Evolutionary conservation across 148 eudicot genomes (phyloP), one percentile per base, ranked within the genome.

Genomic region (Silene conica): DNA sequence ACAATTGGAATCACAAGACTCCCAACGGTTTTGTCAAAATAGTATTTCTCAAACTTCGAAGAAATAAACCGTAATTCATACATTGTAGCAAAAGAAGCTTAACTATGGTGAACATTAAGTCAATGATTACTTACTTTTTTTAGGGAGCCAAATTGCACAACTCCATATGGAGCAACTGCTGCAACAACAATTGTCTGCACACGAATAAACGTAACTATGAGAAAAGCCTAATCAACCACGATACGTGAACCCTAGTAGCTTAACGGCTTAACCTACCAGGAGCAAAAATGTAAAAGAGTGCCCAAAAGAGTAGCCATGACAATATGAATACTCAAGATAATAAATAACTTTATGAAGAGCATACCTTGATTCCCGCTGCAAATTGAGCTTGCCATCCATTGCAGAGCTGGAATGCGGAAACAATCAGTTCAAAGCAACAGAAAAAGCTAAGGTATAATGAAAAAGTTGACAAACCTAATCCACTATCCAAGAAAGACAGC

Each of bases 351-450:
- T 20, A 45, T 57, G 41, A 56, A 41, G 64, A 74, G 72, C 63
- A 78, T 78, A 93, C 98, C 98, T 82, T 84, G 60, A 89, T 82
- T 59, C 97, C 98, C 79, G 98, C 92, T 66, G 83, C 83, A 82
- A 91, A 89, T 78, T 93, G 98, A 62, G 82, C 80, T 77, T 87
- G 88, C 95, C 91, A 89, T 54, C 85, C 93, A 76, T 82, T 90
- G 77, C 43, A 83, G 62, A 85, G 74, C 98, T 93, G 89, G 31
- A 78, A 74, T 71, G n/a, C 60, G 72, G 56, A 77, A 77, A 77
- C 66, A 70, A 45, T 67, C 66, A 66, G 46, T 62, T 55, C 15
- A 25, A 62, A 80, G 14, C 55, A 50, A 50, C 52, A 38, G 18
- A 54, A 8, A 38, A 52, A 62, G 66, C 38, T 64, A 16, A 34